Base-by-base conservation (phyloP, 352 stramenopile genomes). In the Phytophthora hybrid region DNA sequence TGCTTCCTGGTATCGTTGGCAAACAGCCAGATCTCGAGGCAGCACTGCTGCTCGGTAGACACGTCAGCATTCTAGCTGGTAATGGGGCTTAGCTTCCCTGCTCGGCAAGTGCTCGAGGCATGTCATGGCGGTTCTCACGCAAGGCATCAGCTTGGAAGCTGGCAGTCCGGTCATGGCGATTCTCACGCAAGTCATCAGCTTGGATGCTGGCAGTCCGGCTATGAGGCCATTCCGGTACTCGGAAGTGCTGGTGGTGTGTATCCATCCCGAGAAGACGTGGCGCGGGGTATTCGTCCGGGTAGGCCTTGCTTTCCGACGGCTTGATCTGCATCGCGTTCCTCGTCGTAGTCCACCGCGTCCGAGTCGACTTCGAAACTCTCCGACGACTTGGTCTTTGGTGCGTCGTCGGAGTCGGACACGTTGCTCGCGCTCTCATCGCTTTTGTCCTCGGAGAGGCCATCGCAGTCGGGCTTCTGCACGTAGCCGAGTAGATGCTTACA, bases 401-500 rank as follows among this genome's bases (percentile, higher is more conserved):
- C 14, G 56, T 53, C 56, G 19, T 63, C 56, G 11, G 39, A 8
- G 56, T 63, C 56, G 37, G 56, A 44, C 18, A 55, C 44, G 7
- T 64, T 41, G 18, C 41, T 55, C 5, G 0, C 14, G 44, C 58
- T 64, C 4, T 39, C 56, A 7, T 29, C 26, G 10, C n/a, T 5
- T 58, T 58, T 29, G 19, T 21, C 18, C 19, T 74, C 67, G 29
- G 29, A 51, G 2, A 64, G 9, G 5, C 55, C 29, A 44, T 75
- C 21, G 61, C 67, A 70, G 61, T 66, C 34, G 2, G 37, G 31
- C 46, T 70, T 62, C n/a, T 53, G 63, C 41, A 70, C 49, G 47
- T 61, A 75, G 37, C 61, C 69, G 47, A 76, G 56, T 3, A 76
- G 47, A 10, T 71, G 62, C 41, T 71, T 76, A 13, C 62, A 56